Conservation (phyloP, 148 eudicot genomes). For the Tetragonia tetragonoides region DNA sequence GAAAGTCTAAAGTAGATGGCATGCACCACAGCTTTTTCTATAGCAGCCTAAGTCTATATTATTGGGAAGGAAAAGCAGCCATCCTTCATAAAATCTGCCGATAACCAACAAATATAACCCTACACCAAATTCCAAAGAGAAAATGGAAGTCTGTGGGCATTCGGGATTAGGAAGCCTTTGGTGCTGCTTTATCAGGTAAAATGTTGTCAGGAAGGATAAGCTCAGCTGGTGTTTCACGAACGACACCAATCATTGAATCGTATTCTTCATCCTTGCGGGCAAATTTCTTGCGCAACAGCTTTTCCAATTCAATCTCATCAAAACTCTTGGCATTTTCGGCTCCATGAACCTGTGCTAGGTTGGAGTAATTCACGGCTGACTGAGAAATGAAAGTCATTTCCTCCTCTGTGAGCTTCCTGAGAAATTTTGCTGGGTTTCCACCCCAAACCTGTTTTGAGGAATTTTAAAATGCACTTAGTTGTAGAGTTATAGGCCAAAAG, state of each 20-base stretch:
- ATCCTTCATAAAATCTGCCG: not conserved
- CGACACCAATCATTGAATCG: constrained; percentile 56
- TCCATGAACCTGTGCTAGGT: constrained; percentile 77
- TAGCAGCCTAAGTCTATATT: not conserved
- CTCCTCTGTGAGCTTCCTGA: constrained; percentile 85
- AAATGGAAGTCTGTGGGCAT: not conserved
- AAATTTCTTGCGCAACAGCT: constrained; percentile 70
- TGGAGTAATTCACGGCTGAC: constrained; percentile 68
- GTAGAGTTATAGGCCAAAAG: no score
- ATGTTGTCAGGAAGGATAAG: constrained; percentile 41
- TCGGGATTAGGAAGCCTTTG: constrained; percentile 25
- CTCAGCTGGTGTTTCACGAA: constrained; percentile 63
- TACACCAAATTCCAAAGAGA: not conserved
- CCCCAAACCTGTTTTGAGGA: constrained; percentile 42
- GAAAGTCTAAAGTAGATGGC: not conserved
- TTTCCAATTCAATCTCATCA: constrained; percentile 70
- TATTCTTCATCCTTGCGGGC: constrained; percentile 65
- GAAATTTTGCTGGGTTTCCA: constrained; percentile 84
- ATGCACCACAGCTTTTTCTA: not conserved
- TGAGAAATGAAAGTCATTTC: constrained; percentile 81
- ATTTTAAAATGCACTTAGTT: not conserved
- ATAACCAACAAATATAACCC: constrained; percentile 12
- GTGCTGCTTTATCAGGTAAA: constrained; percentile 44
- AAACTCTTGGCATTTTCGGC: constrained; percentile 76
- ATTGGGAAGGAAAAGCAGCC: not conserved